Base-by-base conservation (phyloP, 2,329 filamentous ascomycete species). In the Calonectria pseudoreteaudii region DNA sequence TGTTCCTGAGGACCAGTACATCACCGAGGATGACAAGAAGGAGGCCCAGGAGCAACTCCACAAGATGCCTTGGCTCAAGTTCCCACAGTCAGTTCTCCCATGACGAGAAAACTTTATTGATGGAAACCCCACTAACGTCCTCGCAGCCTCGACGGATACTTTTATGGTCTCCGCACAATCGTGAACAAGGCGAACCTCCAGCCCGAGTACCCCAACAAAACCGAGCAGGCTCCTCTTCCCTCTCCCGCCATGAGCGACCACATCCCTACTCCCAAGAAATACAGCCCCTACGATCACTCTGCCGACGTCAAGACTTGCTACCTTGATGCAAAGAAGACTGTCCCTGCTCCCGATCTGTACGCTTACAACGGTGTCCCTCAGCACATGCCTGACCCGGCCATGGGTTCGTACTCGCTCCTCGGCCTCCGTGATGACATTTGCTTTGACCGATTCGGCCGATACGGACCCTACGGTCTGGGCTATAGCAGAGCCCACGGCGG, bases 391-490 rank as follows among this genome's bases (percentile, higher is more conserved):
- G 92, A 95, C 66, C 91, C 94, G 3, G 90, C 93, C 1, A 90
- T 97, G 78, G 95, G 95, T 4, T 96, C 94, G 0, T 93, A 97
- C 81, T 88, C 91, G 18, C 83, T 95, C 58, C 85, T 98, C 6
- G 95, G 94, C 0, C 84, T 98, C 50, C 88, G 92, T 28, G 90
- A 95, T 74, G 93, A 97, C 79, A 87, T 97, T 18, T 98, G 95
- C 85, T 98, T 97, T 82, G 95, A 98, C 80, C 91, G 95, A 8
- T 97, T 95, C 81, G 94, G 95, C 23, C 91, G 95, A 60, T 91
- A 96, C 47, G 95, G 95, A 0, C 93, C 95, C 0, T 98, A 98
- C 80, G 95, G 95, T 0, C 87, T 95, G 50, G 95, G 95, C n/a
- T 98, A 98, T 84, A 91, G 90, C 79, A 89, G 90, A 73, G 90